phyloP scores from a whole-genome alignment of 2,329 filamentous ascomycete genomes.

The Bimuria novae-zelandiae region DNA sequence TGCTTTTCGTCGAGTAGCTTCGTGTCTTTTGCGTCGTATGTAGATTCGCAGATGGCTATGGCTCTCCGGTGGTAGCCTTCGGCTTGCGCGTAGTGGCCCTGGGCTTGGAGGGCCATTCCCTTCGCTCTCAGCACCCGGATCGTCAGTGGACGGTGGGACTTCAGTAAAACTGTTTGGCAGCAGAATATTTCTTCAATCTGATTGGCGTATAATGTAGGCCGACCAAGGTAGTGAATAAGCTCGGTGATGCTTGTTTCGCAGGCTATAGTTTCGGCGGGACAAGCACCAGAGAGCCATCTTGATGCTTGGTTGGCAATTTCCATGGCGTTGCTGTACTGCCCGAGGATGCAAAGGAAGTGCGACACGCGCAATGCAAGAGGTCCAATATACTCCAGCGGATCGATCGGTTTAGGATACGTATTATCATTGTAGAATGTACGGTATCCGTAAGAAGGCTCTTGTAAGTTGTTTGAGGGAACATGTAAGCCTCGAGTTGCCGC shows the following conservation, averaged over 20 bases:
- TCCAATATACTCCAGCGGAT: background rate
- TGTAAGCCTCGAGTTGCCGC: too few relatives aligned
- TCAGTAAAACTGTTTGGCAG: background rate
- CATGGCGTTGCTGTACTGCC: constrained; percentile 4
- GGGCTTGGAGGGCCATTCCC: background rate
- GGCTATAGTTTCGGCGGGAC: background rate
- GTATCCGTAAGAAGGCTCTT: too few relatives aligned
- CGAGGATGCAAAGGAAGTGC: constrained; percentile 2
- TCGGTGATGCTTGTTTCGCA: constrained; percentile 2
- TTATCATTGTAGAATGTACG: background rate
- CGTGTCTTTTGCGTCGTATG: background rate
- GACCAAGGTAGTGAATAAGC: constrained; percentile 5
- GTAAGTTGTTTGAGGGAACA: too few relatives aligned
- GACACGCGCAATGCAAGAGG: constrained; percentile 5
- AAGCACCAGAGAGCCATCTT: background rate
- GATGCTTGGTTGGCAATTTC: constrained; percentile 1
- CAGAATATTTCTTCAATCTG: background rate
- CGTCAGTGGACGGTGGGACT: background rate
- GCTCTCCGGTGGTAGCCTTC: constrained; percentile 5
- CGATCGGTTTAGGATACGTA: background rate
- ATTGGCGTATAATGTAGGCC: background rate
- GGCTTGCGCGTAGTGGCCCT: constrained; percentile 5
- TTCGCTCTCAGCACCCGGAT: constrained; percentile 2
- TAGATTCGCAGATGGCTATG: background rate
- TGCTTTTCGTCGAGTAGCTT: constrained; percentile 8